A percentile compares a stretch with the other conserved stretches of the same genome.
Evolutionary conservation across 2,329 filamentous ascomycete species (phyloP).

Genomic region (Claviceps digitariae): DNA sequence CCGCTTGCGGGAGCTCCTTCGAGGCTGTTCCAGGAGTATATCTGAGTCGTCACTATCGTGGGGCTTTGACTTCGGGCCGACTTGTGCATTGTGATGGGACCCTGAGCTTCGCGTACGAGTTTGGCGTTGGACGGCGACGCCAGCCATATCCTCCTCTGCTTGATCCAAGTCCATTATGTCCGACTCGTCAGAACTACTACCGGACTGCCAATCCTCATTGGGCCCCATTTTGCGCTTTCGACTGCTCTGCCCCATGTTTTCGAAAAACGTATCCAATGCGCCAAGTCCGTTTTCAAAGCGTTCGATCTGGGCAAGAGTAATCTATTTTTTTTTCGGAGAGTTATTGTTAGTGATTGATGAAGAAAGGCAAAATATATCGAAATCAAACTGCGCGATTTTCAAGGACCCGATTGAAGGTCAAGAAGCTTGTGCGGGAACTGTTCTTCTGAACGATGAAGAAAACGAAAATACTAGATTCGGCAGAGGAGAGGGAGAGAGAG

Average conservation of each 20-base stretch:
- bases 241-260: constrained; percentile 7
- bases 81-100: background rate
- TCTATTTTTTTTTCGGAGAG: constrained; percentile 11
- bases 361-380: background rate
- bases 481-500: background rate
- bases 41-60: constrained; percentile 1
- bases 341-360: constrained; percentile 10
- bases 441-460: background rate
- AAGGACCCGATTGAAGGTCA: background rate
- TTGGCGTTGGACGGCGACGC: constrained; percentile 3
- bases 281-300: constrained; percentile 19
- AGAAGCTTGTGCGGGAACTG: background rate
- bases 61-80: constrained; percentile 4
- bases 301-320: constrained; percentile 18
- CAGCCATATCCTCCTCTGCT: constrained; percentile 12
- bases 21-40: constrained; percentile 4
- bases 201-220: constrained; percentile 18
- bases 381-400: background rate
- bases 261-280: constrained; percentile 13
- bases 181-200: constrained; percentile 10
- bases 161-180: constrained; percentile 16
- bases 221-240: constrained; percentile 20
- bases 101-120: background rate
- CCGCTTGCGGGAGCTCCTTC: constrained; percentile 5
- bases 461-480: background rate